phyloP scores from a whole-genome alignment of 2,329 filamentous ascomycete genomes.

The Onygenales sp. region DNA sequence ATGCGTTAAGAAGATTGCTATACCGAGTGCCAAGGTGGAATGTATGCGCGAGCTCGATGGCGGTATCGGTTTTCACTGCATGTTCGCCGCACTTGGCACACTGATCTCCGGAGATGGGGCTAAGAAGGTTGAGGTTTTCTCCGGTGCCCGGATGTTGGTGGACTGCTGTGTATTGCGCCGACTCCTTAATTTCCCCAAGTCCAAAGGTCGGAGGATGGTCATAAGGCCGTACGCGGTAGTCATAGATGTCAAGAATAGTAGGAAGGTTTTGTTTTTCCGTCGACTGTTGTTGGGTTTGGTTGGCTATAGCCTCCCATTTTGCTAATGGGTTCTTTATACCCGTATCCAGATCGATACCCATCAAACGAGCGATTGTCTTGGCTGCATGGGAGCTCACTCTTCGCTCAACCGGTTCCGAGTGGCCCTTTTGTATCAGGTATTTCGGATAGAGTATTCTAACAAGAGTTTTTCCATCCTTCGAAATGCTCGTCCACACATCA shows the following conservation, averaged over 20 bases:
- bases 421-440: slow-evolving; percentile 26
- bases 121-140: slow-evolving; percentile 52
- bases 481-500: slow-evolving; percentile 31
- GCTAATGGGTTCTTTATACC: slow-evolving; percentile 52
- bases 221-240: slow-evolving; percentile 30
- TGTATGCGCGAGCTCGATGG: slow-evolving; percentile 88
- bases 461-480: slow-evolving; percentile 53
- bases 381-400: slow-evolving; percentile 53
- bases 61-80: slow-evolving; percentile 55
- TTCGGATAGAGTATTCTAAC: slow-evolving; percentile 61
- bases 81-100: slow-evolving; percentile 64
- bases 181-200: slow-evolving; percentile 19
- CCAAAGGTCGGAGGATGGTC: slow-evolving; percentile 27
- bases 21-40: slow-evolving; percentile 91
- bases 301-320: slow-evolving; percentile 42
- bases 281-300: slow-evolving; percentile 6
- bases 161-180: slow-evolving; percentile 24
- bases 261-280: background rate
- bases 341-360: slow-evolving; percentile 60
- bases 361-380: slow-evolving; percentile 41
- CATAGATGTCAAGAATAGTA: slow-evolving; percentile 31
- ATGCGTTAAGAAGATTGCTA: slow-evolving; percentile 61
- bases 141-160: slow-evolving; percentile 31
- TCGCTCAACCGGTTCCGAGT: slow-evolving; percentile 23
- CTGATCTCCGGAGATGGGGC: slow-evolving; percentile 55